phyloP scores from a whole-genome alignment of 2,329 filamentous ascomycete genomes.

The Cordyceps tenuipes region DNA sequence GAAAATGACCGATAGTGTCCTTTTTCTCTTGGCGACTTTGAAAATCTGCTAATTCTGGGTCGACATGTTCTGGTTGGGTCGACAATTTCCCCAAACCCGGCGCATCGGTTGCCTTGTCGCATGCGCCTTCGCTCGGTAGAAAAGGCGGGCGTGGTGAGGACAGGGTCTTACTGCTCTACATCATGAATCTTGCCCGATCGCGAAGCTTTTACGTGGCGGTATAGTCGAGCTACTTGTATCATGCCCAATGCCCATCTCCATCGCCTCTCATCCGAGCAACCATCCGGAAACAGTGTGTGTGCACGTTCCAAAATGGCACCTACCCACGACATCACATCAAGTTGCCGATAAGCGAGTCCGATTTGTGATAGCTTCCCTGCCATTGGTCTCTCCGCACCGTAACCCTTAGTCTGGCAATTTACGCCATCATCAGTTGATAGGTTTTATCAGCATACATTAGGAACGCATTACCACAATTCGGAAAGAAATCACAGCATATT shows the following conservation, averaged over 20 bases:
- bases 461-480: background rate
- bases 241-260: background rate
- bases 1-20: background rate
- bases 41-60: background rate
- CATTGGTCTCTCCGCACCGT: too few species aligned
- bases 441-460: background rate
- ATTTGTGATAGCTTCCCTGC: background rate
- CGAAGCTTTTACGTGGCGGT: too few species aligned
- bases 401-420: background rate
- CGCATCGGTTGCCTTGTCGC: background rate
- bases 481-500: conserved; percentile 4
- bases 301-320: background rate
- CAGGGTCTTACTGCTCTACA: too few species aligned
- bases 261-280: background rate
- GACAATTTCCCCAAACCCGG: background rate
- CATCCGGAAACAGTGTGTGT: background rate
- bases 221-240: too few species aligned
- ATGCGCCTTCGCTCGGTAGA: too few species aligned
- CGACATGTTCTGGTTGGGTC: background rate
- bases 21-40: too few species aligned
- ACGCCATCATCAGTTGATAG: background rate
- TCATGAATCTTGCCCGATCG: too few species aligned
- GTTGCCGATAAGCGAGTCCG: background rate
- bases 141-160: too few species aligned
- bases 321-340: background rate